A percentile compares a stretch with the other conserved stretches of the same genome.
phyloP scores from a whole-genome alignment of 768 basidiomycete species.

The Termitomyces sp. region DNA sequence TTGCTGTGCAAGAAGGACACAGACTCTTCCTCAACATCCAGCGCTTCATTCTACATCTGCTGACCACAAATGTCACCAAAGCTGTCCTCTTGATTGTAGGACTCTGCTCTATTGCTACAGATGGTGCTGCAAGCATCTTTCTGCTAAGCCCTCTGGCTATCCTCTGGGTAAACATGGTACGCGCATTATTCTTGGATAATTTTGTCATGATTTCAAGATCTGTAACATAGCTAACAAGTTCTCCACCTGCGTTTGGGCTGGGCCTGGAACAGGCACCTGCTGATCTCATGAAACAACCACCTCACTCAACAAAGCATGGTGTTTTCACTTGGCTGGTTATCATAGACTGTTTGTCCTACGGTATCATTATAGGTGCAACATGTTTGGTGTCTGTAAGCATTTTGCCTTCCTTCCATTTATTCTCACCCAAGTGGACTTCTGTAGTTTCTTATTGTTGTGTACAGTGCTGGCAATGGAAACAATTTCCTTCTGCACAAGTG shows the following conservation, averaged over 20 bases:
- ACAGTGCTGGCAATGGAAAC: slow-evolving; percentile 23
- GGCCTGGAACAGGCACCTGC: slow-evolving; percentile 43
- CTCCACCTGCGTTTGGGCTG: slow-evolving; percentile 51
- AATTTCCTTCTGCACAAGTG: slow-evolving; percentile 22
- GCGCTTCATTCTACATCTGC: slow-evolving; percentile 48
- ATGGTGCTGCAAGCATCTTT: slow-evolving; percentile 40
- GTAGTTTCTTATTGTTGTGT: slow-evolving; percentile 32
- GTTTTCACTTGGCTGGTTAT: slow-evolving; percentile 33
- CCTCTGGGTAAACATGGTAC: slow-evolving; percentile 48
- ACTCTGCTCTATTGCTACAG: slow-evolving; percentile 46
- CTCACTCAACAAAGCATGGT: slow-evolving; percentile 30
- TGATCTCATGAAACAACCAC: slow-evolving; percentile 45
- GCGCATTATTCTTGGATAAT: slow-evolving; percentile 1
- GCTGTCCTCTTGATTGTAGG: slow-evolving; percentile 50
- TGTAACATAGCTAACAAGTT: slow-evolving; percentile 28
- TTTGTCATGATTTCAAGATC: neutral
- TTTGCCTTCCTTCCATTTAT: neutral
- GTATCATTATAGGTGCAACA: slow-evolving; percentile 29
- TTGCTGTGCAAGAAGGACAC: slow-evolving; percentile 51
- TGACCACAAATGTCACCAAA: slow-evolving; percentile 49
- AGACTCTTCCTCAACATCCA: slow-evolving; percentile 54
- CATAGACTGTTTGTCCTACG: slow-evolving; percentile 30
- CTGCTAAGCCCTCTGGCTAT: slow-evolving; percentile 49
- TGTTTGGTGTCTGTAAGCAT: slow-evolving; percentile 25
- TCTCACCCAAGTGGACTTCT: neutral